Evolutionary conservation across 1,139 yeast species (phyloP), one percentile per base, ranked within the genome.

Genomic region (Candida dubliniensis): DNA sequence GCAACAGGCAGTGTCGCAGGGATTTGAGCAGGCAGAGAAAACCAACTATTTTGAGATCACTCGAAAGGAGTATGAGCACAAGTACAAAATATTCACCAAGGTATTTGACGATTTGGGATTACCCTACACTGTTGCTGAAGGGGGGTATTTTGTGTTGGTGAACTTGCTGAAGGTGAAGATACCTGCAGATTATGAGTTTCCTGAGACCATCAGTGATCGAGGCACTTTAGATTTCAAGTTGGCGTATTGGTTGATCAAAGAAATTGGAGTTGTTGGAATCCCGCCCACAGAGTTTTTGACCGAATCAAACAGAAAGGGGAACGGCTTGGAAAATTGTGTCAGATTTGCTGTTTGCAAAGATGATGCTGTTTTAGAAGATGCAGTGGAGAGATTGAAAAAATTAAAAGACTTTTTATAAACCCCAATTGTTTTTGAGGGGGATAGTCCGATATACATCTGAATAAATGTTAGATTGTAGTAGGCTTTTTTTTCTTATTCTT

Each of bases 311-410:
- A 83, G 87, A 62, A 79, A 80, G 48, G 91, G 87, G 29, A 75
- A 79, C 47, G 80, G 84, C 13, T 90, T 93, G 42, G 96, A 90
- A 60, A 85, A 87, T 55, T 81, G 90, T 61, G 72, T 93, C 50
- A 81, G 99, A 61, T 91, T 93, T 64, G 98, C 99, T 12, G 95
- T 93, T 13, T 93, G 99, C 74, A 93, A 93, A 69, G 96, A 87
- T 56, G 95, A 93, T 60, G 72, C 70, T 4, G 74, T 88, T 49
- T 76, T 93, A 53, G 81, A 81, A 51, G 89, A 85, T 53, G 98
- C 98, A 0, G 96, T 85, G 14, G 77, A 72, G 47, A 82, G 91
- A 67, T 77, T 93, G 53, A 72, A 77, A 55, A 78, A 77, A 36
- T 76, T 93, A 57, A 85, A 85, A 67, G 68, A 86, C 43, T 88